phyloP scores from a whole-genome alignment of 73 alveolate species.

The Paramecium pentaurelia region DNA sequence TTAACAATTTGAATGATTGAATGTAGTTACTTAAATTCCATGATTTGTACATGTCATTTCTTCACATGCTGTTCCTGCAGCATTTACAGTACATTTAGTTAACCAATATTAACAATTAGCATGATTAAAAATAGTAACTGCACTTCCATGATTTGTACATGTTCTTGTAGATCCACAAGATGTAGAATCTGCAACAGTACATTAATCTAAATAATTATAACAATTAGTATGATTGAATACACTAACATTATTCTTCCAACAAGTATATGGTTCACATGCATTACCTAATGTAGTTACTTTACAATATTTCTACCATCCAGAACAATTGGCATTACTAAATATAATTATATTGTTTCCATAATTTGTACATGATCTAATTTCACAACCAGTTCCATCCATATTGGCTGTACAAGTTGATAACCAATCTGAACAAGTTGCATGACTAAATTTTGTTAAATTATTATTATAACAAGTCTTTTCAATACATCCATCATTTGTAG shows the following conservation, averaged over 20 bases:
- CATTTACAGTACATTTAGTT: constrained; percentile 22
- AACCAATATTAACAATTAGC: not conserved
- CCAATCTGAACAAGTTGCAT: not conserved
- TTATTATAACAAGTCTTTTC: not conserved
- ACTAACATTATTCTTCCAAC: not conserved
- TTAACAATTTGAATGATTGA: not conserved
- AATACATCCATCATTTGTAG: not conserved
- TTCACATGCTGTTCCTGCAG: constrained; percentile 8
- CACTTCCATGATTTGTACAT: constrained; percentile 26
- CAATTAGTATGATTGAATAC: constrained; percentile 20
- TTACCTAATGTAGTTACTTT: not conserved
- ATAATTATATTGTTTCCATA: not conserved
- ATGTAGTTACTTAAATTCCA: not conserved
- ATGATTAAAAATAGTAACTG: not conserved
- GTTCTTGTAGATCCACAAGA: constrained; percentile 28
- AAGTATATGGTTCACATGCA: constrained; percentile 15
- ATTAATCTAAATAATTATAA: not conserved
- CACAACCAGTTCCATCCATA: not conserved
- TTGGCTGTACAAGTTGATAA: constrained; percentile 34
- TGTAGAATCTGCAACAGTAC: not conserved
- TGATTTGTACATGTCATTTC: constrained; percentile 18
- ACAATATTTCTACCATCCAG: not conserved
- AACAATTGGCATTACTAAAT: not conserved
- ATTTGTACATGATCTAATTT: not conserved
- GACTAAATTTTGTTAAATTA: not conserved